Conservation (phyloP, 306 rosid genomes). For the Vigna mungo region DNA sequence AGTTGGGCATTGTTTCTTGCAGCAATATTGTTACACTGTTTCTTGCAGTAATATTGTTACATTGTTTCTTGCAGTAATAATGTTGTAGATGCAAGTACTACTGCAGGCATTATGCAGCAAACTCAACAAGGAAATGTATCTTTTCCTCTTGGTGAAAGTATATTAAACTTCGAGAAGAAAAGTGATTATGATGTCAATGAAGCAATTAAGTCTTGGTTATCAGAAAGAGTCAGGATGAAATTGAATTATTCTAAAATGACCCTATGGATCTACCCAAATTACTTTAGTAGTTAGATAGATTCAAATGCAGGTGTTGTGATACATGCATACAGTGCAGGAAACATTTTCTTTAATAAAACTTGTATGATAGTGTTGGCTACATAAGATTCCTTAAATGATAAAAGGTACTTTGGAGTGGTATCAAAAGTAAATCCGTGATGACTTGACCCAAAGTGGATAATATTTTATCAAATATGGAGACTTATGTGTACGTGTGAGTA, state of each 20-base stretch:
- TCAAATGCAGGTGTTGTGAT: constrained; percentile 40
- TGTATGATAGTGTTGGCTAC: no score
- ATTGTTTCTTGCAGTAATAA: no score
- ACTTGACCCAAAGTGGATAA: no score
- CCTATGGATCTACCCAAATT: constrained; percentile 44
- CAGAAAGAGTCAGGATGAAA: constrained; percentile 47
- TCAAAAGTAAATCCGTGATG: no score
- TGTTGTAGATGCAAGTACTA: constrained; percentile 26
- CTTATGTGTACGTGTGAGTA: no score
- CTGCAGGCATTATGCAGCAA: constrained; percentile 40
- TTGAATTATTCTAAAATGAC: constrained; percentile 50
- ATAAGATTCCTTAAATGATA: no score
- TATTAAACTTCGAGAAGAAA: constrained; percentile 45
- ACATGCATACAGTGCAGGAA: constrained; percentile 41
- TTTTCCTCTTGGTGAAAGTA: constrained; percentile 34
- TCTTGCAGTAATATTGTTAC: no score
- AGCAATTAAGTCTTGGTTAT: constrained; percentile 47
- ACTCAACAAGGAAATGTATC: constrained; percentile 41
- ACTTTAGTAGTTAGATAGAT: constrained; percentile 41
- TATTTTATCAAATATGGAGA: no score
- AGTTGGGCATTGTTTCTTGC: constrained; percentile 45
- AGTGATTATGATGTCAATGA: constrained; percentile 41
- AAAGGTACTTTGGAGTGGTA: no score
- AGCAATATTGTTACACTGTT: no score
- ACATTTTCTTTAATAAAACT: constrained; percentile 42